Evolutionary conservation across 208 protist genomes (phyloP).

Genomic region (Spongospora subterranea): DNA sequence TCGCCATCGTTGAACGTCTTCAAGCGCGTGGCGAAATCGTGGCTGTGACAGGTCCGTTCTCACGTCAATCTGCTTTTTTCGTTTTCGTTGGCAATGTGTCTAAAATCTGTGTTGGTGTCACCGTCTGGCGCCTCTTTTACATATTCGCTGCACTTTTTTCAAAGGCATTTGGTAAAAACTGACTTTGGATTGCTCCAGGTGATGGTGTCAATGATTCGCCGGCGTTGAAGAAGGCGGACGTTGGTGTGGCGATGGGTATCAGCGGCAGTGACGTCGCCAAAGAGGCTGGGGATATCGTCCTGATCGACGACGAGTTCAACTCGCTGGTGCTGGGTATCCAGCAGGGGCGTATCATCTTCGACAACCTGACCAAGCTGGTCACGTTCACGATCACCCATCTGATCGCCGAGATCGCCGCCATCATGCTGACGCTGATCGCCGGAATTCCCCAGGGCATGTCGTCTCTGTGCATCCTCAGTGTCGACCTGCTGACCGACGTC

Average conservation of each 20-base stretch:
- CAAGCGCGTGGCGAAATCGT: slow-evolving; percentile 64
- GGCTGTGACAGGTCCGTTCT: slow-evolving; percentile 45
- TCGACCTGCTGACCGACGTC: slow-evolving; percentile 75
- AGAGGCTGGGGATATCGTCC: slow-evolving; percentile 86
- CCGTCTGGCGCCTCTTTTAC: too few species aligned
- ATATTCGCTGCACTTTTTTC: too few species aligned
- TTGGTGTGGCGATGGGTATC: slow-evolving; percentile 96
- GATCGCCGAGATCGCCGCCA: slow-evolving; percentile 78
- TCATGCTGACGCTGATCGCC: slow-evolving; percentile 74
- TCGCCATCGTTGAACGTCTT: slow-evolving; percentile 73
- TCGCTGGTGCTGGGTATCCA: slow-evolving; percentile 89
- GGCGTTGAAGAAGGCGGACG: slow-evolving; percentile 92
- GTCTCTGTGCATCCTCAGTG: slow-evolving; percentile 78
- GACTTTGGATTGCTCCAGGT: too few species aligned
- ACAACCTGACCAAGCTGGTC: slow-evolving; percentile 88
- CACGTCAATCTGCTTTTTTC: too few species aligned
- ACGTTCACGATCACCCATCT: slow-evolving; percentile 79
- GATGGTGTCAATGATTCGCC: slow-evolving; percentile 91
- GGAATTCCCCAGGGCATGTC: slow-evolving; percentile 75
- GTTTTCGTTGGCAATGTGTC: too few species aligned
- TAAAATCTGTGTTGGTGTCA: neutral
- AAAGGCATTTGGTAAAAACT: too few species aligned
- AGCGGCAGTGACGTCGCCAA: slow-evolving; percentile 80
- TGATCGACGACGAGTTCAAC: slow-evolving; percentile 97
- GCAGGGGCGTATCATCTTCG: slow-evolving; percentile 85